Conservation (phyloP, 106 monocot species). For the Phalaenopsis aphrodite region DNA sequence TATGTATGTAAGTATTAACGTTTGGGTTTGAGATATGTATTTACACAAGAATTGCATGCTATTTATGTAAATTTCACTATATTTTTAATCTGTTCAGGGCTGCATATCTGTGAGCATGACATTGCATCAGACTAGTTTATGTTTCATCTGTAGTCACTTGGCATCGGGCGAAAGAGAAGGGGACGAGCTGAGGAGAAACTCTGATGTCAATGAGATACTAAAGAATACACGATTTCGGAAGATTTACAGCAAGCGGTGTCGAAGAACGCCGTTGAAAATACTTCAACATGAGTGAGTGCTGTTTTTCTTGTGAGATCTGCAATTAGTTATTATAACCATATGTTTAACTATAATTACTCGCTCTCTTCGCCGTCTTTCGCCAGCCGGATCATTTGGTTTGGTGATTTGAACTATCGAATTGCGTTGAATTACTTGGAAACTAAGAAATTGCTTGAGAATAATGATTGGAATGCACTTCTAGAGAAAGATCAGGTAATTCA, state of each 20-base stretch:
- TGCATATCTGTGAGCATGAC: conserved; percentile 75
- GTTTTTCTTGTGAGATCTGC: neutral
- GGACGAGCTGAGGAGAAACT: conserved; percentile 56
- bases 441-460: conserved; percentile 41
- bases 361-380: neutral
- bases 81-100: conserved; percentile 32
- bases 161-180: conserved; percentile 77
- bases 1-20: no score
- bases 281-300: conserved; percentile 61
- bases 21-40: no score
- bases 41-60: no score
- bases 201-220: conserved; percentile 59
- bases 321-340: neutral
- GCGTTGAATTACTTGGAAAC: conserved; percentile 59
- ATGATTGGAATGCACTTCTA: conserved; percentile 60
- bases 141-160: conserved; percentile 62
- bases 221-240: conserved; percentile 52
- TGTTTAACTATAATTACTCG: neutral
- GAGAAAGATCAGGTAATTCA: conserved; percentile 68
- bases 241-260: conserved; percentile 30
- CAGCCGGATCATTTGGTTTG: conserved; percentile 78
- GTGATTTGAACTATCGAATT: conserved; percentile 74
- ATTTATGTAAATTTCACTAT: no score
- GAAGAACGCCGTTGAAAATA: conserved; percentile 48
- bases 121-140: conserved; percentile 60